Evolutionary conservation across 371 early-diverging fungal genomes (phyloP).

Genomic region (Mucor indicus): DNA sequence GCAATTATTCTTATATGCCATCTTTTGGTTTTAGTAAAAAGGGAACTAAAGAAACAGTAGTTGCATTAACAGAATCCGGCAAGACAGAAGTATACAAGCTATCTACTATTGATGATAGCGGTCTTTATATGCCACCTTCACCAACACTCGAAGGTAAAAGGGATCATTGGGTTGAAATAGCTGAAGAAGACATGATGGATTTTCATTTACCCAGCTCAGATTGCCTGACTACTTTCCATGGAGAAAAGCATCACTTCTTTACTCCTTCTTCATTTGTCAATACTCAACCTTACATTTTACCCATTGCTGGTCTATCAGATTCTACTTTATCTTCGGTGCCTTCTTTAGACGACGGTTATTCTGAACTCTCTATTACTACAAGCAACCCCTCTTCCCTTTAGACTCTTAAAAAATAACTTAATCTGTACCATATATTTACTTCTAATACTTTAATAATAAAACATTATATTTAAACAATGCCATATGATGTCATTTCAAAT

Average conservation of each 20-base stretch:
- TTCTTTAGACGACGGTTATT: slow-evolving; percentile 11
- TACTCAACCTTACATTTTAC: slow-evolving; percentile 17
- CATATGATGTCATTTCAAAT: too few relatives aligned
- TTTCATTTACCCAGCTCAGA: slow-evolving; percentile 34
- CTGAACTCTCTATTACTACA: not conserved
- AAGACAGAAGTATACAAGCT: slow-evolving; percentile 31
- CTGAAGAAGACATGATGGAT: slow-evolving; percentile 22
- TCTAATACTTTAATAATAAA: too few relatives aligned
- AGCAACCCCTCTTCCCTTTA: not conserved
- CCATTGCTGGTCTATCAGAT: slow-evolving; percentile 7
- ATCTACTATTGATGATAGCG: slow-evolving; percentile 30
- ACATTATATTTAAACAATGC: too few relatives aligned
- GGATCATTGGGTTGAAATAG: slow-evolving; percentile 30
- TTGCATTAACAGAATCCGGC: slow-evolving; percentile 26
- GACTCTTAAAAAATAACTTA: too few relatives aligned
- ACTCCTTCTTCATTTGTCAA: slow-evolving; percentile 30
- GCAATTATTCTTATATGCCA: not conserved
- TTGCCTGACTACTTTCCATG: slow-evolving; percentile 26
- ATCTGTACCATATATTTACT: too few relatives aligned
- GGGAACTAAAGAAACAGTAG: not conserved
- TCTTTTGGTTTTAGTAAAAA: slow-evolving; percentile 3
- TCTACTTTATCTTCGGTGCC: slow-evolving; percentile 16
- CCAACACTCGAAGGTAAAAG: slow-evolving; percentile 25
- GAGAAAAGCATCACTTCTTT: slow-evolving; percentile 30
- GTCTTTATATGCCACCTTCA: slow-evolving; percentile 37